Base-by-base conservation (phyloP, 352 stramenopile genomes). In the Phytophthora nicotianae region DNA sequence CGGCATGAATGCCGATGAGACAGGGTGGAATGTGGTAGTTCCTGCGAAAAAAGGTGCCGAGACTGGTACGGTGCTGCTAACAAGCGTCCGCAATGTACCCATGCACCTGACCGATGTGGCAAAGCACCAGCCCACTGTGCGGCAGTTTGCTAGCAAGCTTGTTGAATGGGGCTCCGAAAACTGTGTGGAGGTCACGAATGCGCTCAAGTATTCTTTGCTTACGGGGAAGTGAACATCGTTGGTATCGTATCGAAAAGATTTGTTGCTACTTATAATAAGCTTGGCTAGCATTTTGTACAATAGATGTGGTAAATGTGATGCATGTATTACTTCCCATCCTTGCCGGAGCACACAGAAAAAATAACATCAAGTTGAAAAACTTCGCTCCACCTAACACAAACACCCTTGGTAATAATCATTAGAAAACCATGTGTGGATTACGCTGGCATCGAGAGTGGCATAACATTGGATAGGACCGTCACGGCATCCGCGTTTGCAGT, bases 1-100 rank as follows among this genome's bases (percentile, higher is more conserved):
- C 26, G 56, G 56, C 29, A 66, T 70, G 62, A 50, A 66, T n/a
- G 56, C 57, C 1, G 50, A 59, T 20, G 57, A 67, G 26, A 59
- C 57, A 11, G 57, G 57, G 10, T 67, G 57, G 50, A 54, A 37
- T 24, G 50, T 63, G 17, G 20, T 32, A 8, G 38, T 38, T 46
- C 57, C 53, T 29, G 33, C 32, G 11, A 37, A 2, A 46, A 46
- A 41, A 6, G 26, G 38, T 3, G 17, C 33, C 16, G 38, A 32
- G 33, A 33, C 32, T 13, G 57, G 57, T 21, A 63, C 57, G 1
- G 38, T 71, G 10, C 29, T 59, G 8, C 43, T 19, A 24, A 62
- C 43, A 6, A 62, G 20, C 11, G 51, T 66, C 4, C 50, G 35
- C 5, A 51, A 65, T 52, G n/a, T 21, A 9, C 37, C 37, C 6